Base-by-base conservation (phyloP, 2,329 filamentous ascomycete species). In the Xylariomycetidae sp. region DNA sequence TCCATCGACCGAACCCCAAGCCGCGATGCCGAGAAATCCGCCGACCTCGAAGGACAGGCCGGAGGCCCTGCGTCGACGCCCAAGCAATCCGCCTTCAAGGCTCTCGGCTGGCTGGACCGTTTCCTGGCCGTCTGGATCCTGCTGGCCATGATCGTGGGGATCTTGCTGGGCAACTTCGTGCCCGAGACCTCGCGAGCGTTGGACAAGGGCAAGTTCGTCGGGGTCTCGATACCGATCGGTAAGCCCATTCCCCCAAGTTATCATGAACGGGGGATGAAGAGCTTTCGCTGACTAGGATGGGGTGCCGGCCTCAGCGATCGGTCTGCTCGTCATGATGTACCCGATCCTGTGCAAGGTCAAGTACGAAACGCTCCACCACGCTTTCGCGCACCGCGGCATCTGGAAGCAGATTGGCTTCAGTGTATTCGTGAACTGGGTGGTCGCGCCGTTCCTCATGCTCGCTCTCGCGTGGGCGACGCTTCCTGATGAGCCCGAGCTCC, bases 301-400 rank as follows among this genome's bases (percentile, higher is more conserved):
- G n/a, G n/a, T n/a, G n/a, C n/a, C n/a, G n/a, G n/a, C 22, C 16
- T 6, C 39, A 85, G 85, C 86, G 1, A 64, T 93, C 29, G 86
- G 87, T 0, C 63, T 94, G 1, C 68, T 94, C 2, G 79, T 93
- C 25, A 94, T 94, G 86, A 94, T 94, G 85, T 94, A 92, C 52
- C 88, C 87, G 0, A 93, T 94, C 39, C 65, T 94, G 1, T 93
- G 85, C 70, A 92, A 92, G 57, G 82, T 93, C 5, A 76, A 76
- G 25, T 92, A 78, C 58, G 86, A 93, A 56, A 74, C 75, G 0
- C 61, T 93, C 8, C 84, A 87, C 54, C 62, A 72, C 3, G 64
- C 86, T 4, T 72, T 92, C 38, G 56, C 62, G 3, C 66, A 76
- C 3, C 67, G 67, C 3, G 64, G 65, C 1, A 64, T 93, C 3